phyloP scores from a whole-genome alignment of 345 rosid genomes.

The Ricinus communis region DNA sequence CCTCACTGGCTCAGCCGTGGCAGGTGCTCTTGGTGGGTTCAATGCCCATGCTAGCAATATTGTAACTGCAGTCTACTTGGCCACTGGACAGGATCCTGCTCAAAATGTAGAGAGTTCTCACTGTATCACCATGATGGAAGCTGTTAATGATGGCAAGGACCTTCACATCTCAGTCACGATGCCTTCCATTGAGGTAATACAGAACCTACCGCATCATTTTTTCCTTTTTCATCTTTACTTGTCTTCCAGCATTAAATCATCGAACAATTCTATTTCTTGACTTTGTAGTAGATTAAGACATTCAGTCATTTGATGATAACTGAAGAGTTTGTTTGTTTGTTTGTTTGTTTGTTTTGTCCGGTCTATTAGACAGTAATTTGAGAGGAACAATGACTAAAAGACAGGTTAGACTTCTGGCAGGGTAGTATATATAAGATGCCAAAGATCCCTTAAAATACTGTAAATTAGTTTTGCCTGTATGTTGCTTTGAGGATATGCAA shows the following conservation, averaged over 20 bases:
- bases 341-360: not conserved
- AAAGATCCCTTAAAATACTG: not conserved
- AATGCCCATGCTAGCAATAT: constrained; percentile 15
- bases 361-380: not conserved
- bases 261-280: not conserved
- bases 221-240: not conserved
- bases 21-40: constrained; percentile 10
- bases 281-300: not conserved
- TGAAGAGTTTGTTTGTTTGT: not conserved
- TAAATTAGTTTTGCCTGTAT: not conserved
- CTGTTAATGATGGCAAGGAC: constrained; percentile 9
- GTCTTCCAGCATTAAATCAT: not conserved
- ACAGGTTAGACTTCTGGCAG: too few species aligned
- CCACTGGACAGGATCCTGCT: constrained; percentile 15
- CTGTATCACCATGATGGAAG: constrained; percentile 13
- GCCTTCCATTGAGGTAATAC: constrained; percentile 10
- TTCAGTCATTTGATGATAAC: not conserved
- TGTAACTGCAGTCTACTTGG: constrained; percentile 8
- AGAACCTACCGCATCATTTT: too few species aligned
- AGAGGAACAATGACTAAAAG: not conserved
- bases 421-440: too few species aligned
- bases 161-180: constrained; percentile 9
- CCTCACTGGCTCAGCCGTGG: constrained; percentile 8
- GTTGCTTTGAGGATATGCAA: not conserved
- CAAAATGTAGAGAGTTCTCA: constrained; percentile 10